These are phyloP conservation scores for Corymbia citriodora DNA, from an alignment of 441 rosid species.

Conservation along the genomic window DNA sequence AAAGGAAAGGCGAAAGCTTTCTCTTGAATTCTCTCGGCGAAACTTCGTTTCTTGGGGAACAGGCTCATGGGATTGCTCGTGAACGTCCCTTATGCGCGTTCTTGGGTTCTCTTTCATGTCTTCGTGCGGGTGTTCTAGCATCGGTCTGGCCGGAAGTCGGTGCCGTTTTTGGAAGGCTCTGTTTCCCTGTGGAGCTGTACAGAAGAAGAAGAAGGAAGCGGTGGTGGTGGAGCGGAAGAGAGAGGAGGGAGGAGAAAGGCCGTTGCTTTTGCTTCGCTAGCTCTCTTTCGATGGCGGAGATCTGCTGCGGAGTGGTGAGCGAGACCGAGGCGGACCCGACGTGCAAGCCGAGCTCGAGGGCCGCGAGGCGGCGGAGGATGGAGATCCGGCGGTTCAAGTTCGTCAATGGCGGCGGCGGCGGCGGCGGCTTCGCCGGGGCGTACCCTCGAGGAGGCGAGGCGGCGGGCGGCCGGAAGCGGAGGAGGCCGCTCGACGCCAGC, in stretches of 20 bases:
- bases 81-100: constrained; percentile 3
- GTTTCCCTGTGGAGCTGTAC: not conserved
- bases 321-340: constrained; percentile 23
- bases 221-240: not conserved
- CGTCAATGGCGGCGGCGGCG: constrained; percentile 11
- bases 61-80: not conserved
- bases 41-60: not conserved
- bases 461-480: constrained; percentile 19
- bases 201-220: not conserved
- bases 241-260: not conserved
- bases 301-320: constrained; percentile 41
- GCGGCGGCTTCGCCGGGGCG: not conserved
- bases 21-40: not conserved
- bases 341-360: constrained; percentile 35
- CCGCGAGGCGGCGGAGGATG: constrained; percentile 68
- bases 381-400: constrained; percentile 58
- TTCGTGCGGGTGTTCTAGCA: not conserved
- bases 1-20: not conserved
- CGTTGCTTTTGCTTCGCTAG: not conserved
- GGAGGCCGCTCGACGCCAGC: constrained; percentile 20
- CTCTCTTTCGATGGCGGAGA: constrained; percentile 40
- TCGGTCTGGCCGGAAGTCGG: not conserved
- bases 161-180: not conserved
- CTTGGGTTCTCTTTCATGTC: not conserved
- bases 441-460: constrained; percentile 2